A percentile compares a stretch with the other conserved stretches of the same genome.
phyloP scores from a whole-genome alignment of 129 eudicot species.

The Flaveria bidentis region DNA sequence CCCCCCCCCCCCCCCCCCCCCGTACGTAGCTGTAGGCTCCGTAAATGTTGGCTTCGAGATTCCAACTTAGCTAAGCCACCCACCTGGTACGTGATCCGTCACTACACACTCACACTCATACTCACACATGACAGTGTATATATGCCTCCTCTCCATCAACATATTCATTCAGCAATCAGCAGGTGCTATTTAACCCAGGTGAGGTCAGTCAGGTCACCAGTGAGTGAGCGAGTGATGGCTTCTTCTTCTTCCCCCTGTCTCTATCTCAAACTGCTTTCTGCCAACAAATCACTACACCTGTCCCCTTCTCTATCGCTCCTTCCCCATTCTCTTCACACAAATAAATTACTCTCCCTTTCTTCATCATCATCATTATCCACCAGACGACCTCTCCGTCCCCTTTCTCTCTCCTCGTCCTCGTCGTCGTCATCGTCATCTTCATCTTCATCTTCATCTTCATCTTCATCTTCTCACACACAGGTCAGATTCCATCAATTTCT shows the following conservation, averaged over 20 bases:
- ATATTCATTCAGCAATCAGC: background rate
- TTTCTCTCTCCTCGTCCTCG: slow-evolving; percentile 19
- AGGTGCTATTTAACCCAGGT: no score
- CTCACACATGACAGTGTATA: background rate
- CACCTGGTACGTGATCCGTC: slow-evolving; percentile 32
- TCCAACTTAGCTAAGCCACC: slow-evolving; percentile 20
- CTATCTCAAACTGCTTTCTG: slow-evolving; percentile 23
- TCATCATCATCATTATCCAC: no score
- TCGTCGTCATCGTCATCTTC: background rate
- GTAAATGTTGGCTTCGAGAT: background rate
- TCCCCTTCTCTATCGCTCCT: background rate
- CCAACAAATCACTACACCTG: background rate
- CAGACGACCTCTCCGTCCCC: background rate
- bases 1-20: no score
- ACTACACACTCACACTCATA: background rate
- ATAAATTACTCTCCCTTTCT: background rate
- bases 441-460: background rate
- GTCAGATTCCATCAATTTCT: no score
- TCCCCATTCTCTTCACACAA: slow-evolving; percentile 18
- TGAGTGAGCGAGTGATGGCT: background rate
- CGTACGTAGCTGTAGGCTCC: no score
- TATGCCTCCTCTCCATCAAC: background rate
- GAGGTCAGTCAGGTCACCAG: no score
- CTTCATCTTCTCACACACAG: no score
- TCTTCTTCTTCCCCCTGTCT: slow-evolving; percentile 19